Evolutionary conservation across 257 asterid genomes (phyloP).

Genomic region (Solanum ossicruentum): DNA sequence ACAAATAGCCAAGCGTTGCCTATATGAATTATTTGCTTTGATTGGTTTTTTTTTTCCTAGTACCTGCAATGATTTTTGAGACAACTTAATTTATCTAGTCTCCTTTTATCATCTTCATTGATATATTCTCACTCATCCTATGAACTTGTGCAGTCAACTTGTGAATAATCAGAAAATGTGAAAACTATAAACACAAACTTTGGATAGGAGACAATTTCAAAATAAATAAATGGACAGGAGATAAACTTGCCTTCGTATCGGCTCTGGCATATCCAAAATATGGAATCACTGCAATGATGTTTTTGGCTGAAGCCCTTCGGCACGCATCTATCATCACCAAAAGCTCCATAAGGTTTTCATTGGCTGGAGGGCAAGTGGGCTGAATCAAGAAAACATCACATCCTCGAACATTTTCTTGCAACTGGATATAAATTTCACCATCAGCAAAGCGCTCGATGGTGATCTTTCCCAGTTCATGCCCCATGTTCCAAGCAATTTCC

Average conservation of each 20-base stretch:
- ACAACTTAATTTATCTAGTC: not conserved
- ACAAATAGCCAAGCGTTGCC: not conserved
- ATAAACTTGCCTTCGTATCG: slow-evolving; percentile 56
- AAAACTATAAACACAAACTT: not conserved
- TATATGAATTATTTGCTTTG: not conserved
- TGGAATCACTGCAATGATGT: slow-evolving; percentile 78
- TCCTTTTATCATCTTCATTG: not conserved
- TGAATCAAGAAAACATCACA: slow-evolving; percentile 79
- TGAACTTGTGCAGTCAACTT: not conserved
- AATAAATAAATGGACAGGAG: not conserved
- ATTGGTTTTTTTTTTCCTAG: not conserved
- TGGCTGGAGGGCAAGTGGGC: slow-evolving; percentile 81
- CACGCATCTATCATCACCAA: slow-evolving; percentile 87
- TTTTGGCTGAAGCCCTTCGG: slow-evolving; percentile 91
- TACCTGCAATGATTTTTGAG: not conserved
- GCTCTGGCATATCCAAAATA: slow-evolving; percentile 95
- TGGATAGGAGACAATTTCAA: not conserved
- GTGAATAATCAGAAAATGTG: not conserved
- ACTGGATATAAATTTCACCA: slow-evolving; percentile 84
- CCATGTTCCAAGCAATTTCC: slow-evolving; percentile 95
- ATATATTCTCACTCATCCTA: not conserved
- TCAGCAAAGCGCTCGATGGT: slow-evolving; percentile 71
- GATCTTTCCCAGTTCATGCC: slow-evolving; percentile 56
- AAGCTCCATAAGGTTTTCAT: slow-evolving; percentile 92
- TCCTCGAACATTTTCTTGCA: slow-evolving; percentile 94